Evolutionary conservation across 2,329 filamentous ascomycete genomes (phyloP).

Genomic region (Parastagonospora avenae): DNA sequence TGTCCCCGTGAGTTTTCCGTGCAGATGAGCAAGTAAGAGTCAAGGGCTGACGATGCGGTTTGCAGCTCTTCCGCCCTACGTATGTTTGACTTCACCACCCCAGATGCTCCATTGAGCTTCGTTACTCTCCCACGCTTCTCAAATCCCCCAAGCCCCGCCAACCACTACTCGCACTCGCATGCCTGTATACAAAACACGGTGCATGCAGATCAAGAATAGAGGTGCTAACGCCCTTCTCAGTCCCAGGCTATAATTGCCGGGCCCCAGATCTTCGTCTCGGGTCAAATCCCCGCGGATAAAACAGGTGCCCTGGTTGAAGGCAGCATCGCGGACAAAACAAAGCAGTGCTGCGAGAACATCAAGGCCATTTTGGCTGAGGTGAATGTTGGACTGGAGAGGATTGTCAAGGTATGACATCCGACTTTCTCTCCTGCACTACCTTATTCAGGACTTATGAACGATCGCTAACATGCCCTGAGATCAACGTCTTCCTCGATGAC

Average conservation of each 20-base stretch:
- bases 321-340: slow-evolving; percentile 71
- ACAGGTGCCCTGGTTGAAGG: slow-evolving; percentile 66
- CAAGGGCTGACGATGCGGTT: slow-evolving; percentile 9
- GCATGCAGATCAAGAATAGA: background rate
- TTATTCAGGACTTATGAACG: background rate
- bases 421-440: background rate
- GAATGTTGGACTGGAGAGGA: slow-evolving; percentile 75
- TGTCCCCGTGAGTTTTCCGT: slow-evolving; percentile 47
- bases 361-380: slow-evolving; percentile 82
- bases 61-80: slow-evolving; percentile 51
- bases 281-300: slow-evolving; percentile 75
- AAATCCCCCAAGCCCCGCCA: too few species aligned
- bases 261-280: slow-evolving; percentile 72
- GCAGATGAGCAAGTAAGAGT: background rate
- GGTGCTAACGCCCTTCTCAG: slow-evolving; percentile 22
- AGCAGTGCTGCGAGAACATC: slow-evolving; percentile 77
- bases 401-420: slow-evolving; percentile 72
- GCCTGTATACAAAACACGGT: background rate
- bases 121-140: too few species aligned
- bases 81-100: slow-evolving; percentile 36
- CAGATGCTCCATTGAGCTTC: background rate
- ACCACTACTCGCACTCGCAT: background rate
- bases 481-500: slow-evolving; percentile 80
- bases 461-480: slow-evolving; percentile 26
- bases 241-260: slow-evolving; percentile 69